A percentile compares a stretch with the other conserved stretches of the same genome.
Evolutionary conservation across 306 rosid species (phyloP).

Genomic region (Casuarina equisetifolia): DNA sequence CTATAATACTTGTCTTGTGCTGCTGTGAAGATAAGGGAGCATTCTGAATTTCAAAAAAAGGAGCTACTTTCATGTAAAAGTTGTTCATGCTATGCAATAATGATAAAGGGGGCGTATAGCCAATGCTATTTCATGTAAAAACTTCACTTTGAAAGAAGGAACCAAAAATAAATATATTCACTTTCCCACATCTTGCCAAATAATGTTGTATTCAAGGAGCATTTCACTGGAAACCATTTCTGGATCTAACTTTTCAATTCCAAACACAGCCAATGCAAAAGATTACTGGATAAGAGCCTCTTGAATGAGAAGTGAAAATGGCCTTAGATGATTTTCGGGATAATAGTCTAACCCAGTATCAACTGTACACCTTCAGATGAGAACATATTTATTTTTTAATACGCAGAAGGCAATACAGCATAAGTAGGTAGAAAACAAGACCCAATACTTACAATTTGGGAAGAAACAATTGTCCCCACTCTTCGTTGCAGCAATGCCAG

Average conservation of each 20-base stretch:
- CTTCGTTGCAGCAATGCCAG: constrained; percentile 81
- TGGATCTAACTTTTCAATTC: constrained; percentile 11
- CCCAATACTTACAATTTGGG: constrained; percentile 60
- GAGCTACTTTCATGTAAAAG: constrained; percentile 4
- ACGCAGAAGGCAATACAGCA: constrained; percentile 25
- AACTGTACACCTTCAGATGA: neutral
- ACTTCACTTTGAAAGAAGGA: neutral
- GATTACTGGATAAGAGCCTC: neutral
- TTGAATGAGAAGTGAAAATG: neutral
- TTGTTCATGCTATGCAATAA: constrained; percentile 6
- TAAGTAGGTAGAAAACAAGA: constrained; percentile 16
- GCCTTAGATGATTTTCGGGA: neutral
- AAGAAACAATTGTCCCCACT: constrained; percentile 63
- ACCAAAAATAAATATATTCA: neutral
- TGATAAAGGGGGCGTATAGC: neutral
- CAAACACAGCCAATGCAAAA: neutral
- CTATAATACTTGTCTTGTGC: constrained; percentile 11
- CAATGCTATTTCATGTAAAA: neutral
- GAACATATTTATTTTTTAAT: constrained; percentile 2
- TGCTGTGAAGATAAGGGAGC: neutral
- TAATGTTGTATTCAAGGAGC: constrained; percentile 8
- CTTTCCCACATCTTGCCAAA: neutral
- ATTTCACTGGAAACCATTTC: constrained; percentile 4
- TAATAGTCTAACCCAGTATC: neutral
- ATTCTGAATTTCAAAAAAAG: constrained; percentile 6